These are phyloP conservation scores for Aspergillus sergii DNA, from an alignment of 2,329 filamentous ascomycete genomes.

Conservation along the genomic window DNA sequence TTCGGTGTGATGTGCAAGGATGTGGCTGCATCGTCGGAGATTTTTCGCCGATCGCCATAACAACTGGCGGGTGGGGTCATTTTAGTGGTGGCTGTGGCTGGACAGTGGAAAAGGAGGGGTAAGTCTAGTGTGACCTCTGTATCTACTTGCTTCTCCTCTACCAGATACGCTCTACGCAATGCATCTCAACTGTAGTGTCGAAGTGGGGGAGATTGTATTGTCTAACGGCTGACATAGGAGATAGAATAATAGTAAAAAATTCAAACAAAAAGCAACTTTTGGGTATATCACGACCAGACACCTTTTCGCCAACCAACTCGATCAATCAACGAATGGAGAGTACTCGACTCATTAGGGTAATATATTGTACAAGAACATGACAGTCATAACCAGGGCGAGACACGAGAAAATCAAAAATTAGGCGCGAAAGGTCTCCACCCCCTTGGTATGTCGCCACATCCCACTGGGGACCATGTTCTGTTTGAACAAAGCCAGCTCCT, in stretches of 20 bases:
- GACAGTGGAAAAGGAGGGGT: neutral
- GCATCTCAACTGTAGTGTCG: neutral
- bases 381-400: slow-evolving; percentile 7
- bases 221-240: neutral
- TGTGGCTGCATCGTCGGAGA: neutral
- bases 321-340: slow-evolving; percentile 6
- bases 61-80: neutral
- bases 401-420: neutral
- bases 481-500: slow-evolving; percentile 36
- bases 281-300: slow-evolving; percentile 5
- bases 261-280: neutral
- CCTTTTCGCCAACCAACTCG: neutral
- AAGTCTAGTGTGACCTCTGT: neutral
- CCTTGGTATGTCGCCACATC: slow-evolving; percentile 27
- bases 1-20: neutral
- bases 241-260: neutral
- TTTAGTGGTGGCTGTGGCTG: neutral
- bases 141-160: neutral
- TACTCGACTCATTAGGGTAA: slow-evolving; percentile 2
- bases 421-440: slow-evolving; percentile 6
- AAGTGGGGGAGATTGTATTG: neutral
- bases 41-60: neutral
- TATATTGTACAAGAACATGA: slow-evolving; percentile 13
- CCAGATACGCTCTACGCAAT: neutral
- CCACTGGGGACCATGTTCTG: slow-evolving; percentile 29